phyloP scores from a whole-genome alignment of 2,329 filamentous ascomycete species.

The Trichocomaceae sp. region DNA sequence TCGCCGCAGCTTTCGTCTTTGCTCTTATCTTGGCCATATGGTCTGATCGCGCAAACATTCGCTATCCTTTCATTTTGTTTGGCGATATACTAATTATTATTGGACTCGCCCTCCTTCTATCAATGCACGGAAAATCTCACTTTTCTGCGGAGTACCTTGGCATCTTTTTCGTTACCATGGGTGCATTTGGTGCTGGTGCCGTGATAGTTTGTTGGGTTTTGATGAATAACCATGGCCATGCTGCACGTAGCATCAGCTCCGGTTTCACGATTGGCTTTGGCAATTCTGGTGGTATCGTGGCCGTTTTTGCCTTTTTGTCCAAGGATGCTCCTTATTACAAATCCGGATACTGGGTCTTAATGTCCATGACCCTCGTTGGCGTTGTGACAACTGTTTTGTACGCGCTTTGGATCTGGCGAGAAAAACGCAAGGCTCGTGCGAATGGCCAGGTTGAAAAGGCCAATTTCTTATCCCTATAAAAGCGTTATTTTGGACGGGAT shows the following conservation, averaged over 20 bases:
- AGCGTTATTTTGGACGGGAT: background rate
- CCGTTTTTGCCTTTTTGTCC: conserved; percentile 23
- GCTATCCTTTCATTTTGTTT: conserved; percentile 21
- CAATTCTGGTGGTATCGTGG: conserved; percentile 27
- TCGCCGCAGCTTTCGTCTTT: conserved; percentile 19
- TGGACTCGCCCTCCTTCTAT: conserved; percentile 23
- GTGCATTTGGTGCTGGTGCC: conserved; percentile 21
- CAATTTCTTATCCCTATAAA: conserved; percentile 8
- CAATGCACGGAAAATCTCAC: conserved; percentile 16
- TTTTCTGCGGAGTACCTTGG: conserved; percentile 35
- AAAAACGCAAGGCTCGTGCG: conserved; percentile 6
- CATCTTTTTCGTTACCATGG: conserved; percentile 37
- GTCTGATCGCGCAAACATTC: conserved; percentile 17
- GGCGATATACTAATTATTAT: conserved; percentile 18
- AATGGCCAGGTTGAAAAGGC: conserved; percentile 9
- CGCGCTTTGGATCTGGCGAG: conserved; percentile 9
- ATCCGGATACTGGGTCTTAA: conserved; percentile 23
- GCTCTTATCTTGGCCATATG: conserved; percentile 18
- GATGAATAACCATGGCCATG: conserved; percentile 36
- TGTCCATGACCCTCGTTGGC: conserved; percentile 16
- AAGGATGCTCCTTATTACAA: conserved; percentile 24
- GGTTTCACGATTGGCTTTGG: conserved; percentile 29
- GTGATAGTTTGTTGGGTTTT: conserved; percentile 34
- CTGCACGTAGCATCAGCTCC: conserved; percentile 24
- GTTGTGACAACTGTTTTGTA: conserved; percentile 15